These are phyloP conservation scores for Parietaria judaica DNA, from an alignment of 306 rosid species.

Conservation along the genomic window DNA sequence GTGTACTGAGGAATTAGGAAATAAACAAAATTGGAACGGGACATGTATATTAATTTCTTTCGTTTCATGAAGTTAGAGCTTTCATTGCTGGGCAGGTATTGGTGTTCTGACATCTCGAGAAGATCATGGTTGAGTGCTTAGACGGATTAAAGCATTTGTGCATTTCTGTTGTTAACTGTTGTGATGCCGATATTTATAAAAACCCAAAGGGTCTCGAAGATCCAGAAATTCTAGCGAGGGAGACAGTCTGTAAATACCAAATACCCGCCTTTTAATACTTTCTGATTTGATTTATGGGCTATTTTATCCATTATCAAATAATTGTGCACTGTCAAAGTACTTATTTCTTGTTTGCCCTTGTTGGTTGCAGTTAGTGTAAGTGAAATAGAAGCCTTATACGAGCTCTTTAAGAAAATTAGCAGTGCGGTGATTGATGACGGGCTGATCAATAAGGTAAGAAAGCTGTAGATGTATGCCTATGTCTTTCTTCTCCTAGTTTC, in stretches of 20 bases:
- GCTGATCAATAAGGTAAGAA: conserved; percentile 58
- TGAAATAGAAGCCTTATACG: conserved; percentile 80
- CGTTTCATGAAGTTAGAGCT: not conserved
- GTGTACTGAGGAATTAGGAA: no score
- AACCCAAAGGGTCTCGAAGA: conserved; percentile 59
- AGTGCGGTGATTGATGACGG: conserved; percentile 67
- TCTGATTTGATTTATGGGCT: not conserved
- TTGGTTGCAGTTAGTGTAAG: conserved; percentile 71
- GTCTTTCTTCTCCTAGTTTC: not conserved
- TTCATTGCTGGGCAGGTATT: conserved; percentile 51
- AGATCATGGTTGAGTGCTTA: conserved; percentile 80
- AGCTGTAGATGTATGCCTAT: not conserved
- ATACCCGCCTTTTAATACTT: conserved; percentile 22
- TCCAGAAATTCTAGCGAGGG: conserved; percentile 86
- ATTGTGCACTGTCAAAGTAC: not conserved
- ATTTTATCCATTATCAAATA: conserved; percentile 5
- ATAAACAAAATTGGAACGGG: no score
- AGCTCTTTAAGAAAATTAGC: conserved; percentile 72
- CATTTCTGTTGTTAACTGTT: conserved; percentile 44
- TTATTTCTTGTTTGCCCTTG: conserved; percentile 7
- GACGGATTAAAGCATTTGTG: conserved; percentile 71
- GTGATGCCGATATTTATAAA: conserved; percentile 38
- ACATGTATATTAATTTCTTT: not conserved
- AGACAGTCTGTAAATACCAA: conserved; percentile 60
- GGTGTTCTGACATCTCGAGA: conserved; percentile 54